Base-by-base conservation (phyloP, 805 yeast species). In the Cyberlindnera petersonii region DNA sequence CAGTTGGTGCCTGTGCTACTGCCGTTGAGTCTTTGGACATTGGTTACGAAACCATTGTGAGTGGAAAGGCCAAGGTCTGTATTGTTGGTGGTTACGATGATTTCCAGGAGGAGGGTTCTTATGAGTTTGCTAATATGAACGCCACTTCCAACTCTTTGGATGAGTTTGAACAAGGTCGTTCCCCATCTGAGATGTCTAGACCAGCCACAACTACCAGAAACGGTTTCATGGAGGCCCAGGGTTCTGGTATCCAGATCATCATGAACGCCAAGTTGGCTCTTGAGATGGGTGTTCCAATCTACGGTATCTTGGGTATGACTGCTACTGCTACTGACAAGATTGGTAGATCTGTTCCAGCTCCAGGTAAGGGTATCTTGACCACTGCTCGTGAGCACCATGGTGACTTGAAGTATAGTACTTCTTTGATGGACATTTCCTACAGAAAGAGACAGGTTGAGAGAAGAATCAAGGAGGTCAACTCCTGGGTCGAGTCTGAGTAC, bases 1-100 rank as follows among this genome's bases (percentile, higher is more conserved):
- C 99, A 37, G 98, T 93, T 40, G 99, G 95, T 71, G 99, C 99
- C 28, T 93, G 99, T 75, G 99, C 99, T 36, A 93, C 99, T 51
- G 93, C 98, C 40, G 84, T 93, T 46, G 98, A 93, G 72, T 93
- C 98, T 47, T 85, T 93, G 50, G 99, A 93, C 64, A 76, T 78
- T 56, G 99, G 97, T 78, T 77, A 84, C 51, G 98, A 93, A 70
- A 86, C 96, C 38, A 88, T 93, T 56, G 67, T 86, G 54, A 71
- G 88, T 35, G 96, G 96, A 53, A 87, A 89, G 68, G 98, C 99
- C 42, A 88, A 87, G 77, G 79, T 93, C 55, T 87, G 93, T 66
- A 73, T 93, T 58, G 97, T 91, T 55, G 99, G 99, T 76, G 99
- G 99, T 69, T 88, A 86, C 65, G 99, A 93, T 72, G 99, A 93